A percentile compares a stretch with the other conserved stretches of the same genome.
Conservation (phyloP, 495 filamentous ascomycete species). For the Saxophila tyrrhenica region DNA sequence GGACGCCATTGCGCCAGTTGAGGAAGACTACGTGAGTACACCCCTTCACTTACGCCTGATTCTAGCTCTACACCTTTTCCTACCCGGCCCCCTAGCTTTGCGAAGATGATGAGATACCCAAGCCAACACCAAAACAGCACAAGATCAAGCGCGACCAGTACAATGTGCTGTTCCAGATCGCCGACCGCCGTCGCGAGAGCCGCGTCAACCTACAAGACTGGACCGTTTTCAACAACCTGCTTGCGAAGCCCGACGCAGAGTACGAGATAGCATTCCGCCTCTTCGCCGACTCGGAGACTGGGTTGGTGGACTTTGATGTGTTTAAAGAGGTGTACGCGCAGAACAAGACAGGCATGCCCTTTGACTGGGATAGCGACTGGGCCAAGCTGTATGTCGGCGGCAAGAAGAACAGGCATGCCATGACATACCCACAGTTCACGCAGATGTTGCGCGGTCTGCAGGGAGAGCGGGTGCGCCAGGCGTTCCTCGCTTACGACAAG, state of each 20-base stretch:
- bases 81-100: not conserved
- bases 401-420: constrained; percentile 68
- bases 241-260: constrained; percentile 89
- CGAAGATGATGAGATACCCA: not conserved
- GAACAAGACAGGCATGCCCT: constrained; percentile 80
- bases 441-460: constrained; percentile 96
- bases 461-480: constrained; percentile 88
- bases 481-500: constrained; percentile 84
- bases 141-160: constrained; percentile 96
- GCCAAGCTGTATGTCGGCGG: constrained; percentile 86
- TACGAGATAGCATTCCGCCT: constrained; percentile 97
- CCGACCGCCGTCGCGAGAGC: constrained; percentile 62
- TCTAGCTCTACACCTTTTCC: not conserved
- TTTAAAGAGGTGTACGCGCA: constrained; percentile 69
- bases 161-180: constrained; percentile 78
- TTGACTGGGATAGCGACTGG: constrained; percentile 96
- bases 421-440: constrained; percentile 94
- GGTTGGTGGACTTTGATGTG: constrained; percentile 74
- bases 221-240: constrained; percentile 83
- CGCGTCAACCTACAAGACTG: constrained; percentile 73
- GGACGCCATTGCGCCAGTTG: constrained; percentile 73
- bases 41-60: constrained; percentile 8
- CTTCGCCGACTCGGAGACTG: constrained; percentile 75
- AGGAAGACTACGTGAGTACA: constrained; percentile 76
- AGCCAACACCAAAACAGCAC: constrained; percentile 45